Evolutionary conservation across 495 filamentous ascomycete genomes (phyloP).

Genomic region (Sporormia fimetaria): DNA sequence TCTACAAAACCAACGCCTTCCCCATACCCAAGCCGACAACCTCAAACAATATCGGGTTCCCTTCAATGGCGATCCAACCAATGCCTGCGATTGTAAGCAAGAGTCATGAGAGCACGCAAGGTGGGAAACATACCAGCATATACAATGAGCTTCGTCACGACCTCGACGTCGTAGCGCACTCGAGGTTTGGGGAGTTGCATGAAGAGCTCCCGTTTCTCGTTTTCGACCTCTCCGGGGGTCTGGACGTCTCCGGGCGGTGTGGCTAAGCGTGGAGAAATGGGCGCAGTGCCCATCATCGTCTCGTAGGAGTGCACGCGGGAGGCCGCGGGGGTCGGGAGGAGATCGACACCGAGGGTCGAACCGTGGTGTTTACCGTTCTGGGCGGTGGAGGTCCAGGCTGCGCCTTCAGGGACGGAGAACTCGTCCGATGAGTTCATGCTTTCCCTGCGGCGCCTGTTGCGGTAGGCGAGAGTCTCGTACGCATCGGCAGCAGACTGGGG

Average conservation of each 20-base stretch:
- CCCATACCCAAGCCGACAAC: slow-evolving; percentile 47
- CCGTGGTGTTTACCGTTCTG: not conserved
- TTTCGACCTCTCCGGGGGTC: slow-evolving; percentile 42
- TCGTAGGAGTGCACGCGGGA: slow-evolving; percentile 52
- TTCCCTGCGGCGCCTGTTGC: slow-evolving; percentile 68
- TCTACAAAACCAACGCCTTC: no score
- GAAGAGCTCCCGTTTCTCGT: slow-evolving; percentile 72
- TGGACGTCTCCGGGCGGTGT: slow-evolving; percentile 34
- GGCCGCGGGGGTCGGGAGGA: slow-evolving; percentile 27
- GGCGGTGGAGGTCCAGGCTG: slow-evolving; percentile 1
- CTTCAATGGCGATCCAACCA: slow-evolving; percentile 59
- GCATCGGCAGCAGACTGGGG: slow-evolving; percentile 94
- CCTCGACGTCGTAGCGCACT: slow-evolving; percentile 92
- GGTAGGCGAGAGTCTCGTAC: slow-evolving; percentile 89
- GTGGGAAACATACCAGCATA: slow-evolving; percentile 60
- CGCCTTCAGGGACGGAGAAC: slow-evolving; percentile 2
- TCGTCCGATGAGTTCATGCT: slow-evolving; percentile 41
- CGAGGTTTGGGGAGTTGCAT: slow-evolving; percentile 72
- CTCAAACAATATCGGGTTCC: slow-evolving; percentile 55
- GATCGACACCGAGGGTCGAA: slow-evolving; percentile 5
- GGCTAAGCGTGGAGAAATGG: slow-evolving; percentile 31
- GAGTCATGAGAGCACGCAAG: not conserved
- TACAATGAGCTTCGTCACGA: slow-evolving; percentile 90
- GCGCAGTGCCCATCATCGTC: slow-evolving; percentile 55
- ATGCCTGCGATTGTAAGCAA: slow-evolving; percentile 45